These are phyloP conservation scores for Cardiospermum halicacabum DNA, from an alignment of 345 rosid genomes.

Conservation along the genomic window DNA sequence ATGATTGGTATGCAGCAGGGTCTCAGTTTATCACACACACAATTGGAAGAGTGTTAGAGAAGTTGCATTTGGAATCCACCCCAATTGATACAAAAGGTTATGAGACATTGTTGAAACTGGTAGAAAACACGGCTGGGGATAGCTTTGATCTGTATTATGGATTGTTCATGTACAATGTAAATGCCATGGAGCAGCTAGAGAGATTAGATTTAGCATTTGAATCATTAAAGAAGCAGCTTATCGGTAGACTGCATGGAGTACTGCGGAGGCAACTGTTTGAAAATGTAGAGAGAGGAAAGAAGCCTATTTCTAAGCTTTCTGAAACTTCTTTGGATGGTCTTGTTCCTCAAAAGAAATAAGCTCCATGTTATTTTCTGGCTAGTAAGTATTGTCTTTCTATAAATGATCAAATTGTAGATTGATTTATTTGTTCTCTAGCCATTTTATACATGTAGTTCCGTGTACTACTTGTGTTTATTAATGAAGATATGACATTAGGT, in stretches of 20 bases:
- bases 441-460: not conserved
- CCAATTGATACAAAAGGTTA: constrained; percentile 71
- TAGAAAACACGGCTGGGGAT: constrained; percentile 75
- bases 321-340: constrained; percentile 16
- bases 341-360: constrained; percentile 14
- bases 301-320: constrained; percentile 19
- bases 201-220: constrained; percentile 64
- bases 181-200: constrained; percentile 85
- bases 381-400: constrained; percentile 4
- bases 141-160: constrained; percentile 86
- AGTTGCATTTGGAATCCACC: constrained; percentile 51
- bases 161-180: constrained; percentile 65
- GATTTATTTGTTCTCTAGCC: not conserved
- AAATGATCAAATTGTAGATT: not conserved
- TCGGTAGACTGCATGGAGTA: constrained; percentile 55
- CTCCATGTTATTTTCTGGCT: constrained; percentile 2
- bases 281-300: constrained; percentile 26
- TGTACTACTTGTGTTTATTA: not conserved
- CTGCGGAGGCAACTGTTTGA: constrained; percentile 52
- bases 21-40: constrained; percentile 87
- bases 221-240: constrained; percentile 64
- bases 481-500: not conserved
- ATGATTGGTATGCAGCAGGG: constrained; percentile 80
- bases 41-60: constrained; percentile 66
- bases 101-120: constrained; percentile 67